Percentiles rank a stretch among this genome's conserved stretches.
These are phyloP conservation scores for Elsinoe batatas DNA, from an alignment of 2,329 filamentous ascomycete species.

Conservation along the genomic window DNA sequence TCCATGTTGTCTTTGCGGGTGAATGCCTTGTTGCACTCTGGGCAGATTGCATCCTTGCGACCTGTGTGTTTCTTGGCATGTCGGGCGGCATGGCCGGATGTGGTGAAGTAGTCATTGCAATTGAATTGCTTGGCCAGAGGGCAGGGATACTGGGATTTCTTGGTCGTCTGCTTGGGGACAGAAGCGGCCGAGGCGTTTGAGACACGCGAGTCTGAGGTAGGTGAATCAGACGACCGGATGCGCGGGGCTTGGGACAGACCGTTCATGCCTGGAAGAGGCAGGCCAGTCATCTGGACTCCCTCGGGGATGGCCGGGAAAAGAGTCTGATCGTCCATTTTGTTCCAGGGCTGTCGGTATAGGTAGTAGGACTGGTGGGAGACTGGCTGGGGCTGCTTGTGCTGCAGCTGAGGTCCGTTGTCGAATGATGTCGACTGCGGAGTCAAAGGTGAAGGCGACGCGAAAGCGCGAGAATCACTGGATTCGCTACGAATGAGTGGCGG, in stretches of 20 bases:
- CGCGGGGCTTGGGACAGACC: not conserved
- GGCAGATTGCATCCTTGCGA: conserved; percentile 63
- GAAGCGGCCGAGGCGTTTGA: conserved; percentile 35
- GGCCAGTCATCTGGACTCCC: conserved; percentile 15
- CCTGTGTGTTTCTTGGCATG: conserved; percentile 78
- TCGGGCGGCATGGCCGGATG: conserved; percentile 73
- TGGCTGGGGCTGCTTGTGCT: conserved; percentile 18
- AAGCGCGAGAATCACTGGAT: conserved; percentile 36
- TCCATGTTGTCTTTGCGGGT: conserved; percentile 82
- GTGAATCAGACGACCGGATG: conserved; percentile 38
- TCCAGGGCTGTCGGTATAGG: conserved; percentile 16
- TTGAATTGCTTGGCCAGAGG: conserved; percentile 60
- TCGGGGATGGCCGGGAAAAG: conserved; percentile 30
- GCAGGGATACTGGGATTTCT: conserved; percentile 64
- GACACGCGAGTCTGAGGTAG: conserved; percentile 36
- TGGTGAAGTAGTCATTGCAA: conserved; percentile 73
- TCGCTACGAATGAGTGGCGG: conserved; percentile 37
- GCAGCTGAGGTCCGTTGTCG: conserved; percentile 17
- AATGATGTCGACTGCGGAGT: conserved; percentile 33
- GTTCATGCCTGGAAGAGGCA: conserved; percentile 21
- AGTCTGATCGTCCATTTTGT: conserved; percentile 28
- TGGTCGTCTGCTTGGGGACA: conserved; percentile 35
- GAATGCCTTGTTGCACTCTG: conserved; percentile 68
- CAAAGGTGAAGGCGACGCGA: conserved; percentile 37
- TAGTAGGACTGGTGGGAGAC: conserved; percentile 17